phyloP scores from a whole-genome alignment of 2,329 filamentous ascomycete genomes.

The Aspergillus tamarii region DNA sequence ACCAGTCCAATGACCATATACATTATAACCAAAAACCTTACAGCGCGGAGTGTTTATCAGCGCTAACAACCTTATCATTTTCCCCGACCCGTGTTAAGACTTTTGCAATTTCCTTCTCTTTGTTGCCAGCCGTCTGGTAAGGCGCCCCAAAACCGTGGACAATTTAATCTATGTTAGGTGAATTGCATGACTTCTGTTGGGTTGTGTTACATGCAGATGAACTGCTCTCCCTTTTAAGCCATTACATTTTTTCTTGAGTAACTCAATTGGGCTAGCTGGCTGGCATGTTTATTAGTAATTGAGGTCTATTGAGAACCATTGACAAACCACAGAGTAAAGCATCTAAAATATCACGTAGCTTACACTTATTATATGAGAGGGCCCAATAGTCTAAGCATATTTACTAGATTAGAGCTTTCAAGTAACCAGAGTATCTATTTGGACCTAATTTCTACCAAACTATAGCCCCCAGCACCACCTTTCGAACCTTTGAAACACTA shows the following conservation, averaged over 20 bases:
- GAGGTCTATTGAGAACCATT: background rate
- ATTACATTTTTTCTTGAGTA: background rate
- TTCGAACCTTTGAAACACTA: background rate
- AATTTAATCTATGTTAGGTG: background rate
- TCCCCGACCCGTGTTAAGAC: background rate
- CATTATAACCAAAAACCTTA: background rate
- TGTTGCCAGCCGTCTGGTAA: background rate
- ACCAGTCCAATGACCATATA: background rate
- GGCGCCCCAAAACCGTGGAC: background rate
- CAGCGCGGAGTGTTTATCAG: background rate
- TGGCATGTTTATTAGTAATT: background rate
- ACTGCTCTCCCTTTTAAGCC: background rate
- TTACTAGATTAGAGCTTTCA: background rate
- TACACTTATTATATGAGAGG: background rate
- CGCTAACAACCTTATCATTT: background rate
- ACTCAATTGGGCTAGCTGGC: background rate
- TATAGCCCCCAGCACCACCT: background rate
- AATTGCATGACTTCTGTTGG: background rate
- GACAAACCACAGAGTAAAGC: background rate
- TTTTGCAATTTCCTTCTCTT: background rate
- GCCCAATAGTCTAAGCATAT: background rate
- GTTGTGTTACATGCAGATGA: background rate
- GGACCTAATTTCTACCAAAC: background rate
- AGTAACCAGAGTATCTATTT: background rate
- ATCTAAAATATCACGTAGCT: background rate